Evolutionary conservation across 345 rosid genomes (phyloP).

Genomic region (Dipteronia sinensis): DNA sequence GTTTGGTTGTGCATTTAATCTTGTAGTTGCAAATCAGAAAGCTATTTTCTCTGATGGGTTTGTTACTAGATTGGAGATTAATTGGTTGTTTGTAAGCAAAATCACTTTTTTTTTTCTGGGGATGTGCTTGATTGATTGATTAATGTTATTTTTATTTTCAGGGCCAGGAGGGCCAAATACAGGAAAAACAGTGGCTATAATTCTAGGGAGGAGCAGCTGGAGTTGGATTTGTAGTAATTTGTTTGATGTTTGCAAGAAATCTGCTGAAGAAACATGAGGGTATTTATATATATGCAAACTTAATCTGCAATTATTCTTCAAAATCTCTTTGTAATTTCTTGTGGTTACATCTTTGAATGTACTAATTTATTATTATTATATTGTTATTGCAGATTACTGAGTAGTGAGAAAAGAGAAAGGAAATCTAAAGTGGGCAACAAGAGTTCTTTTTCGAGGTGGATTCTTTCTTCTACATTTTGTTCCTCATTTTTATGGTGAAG

Average conservation of each 20-base stretch:
- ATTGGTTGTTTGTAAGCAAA: too few relatives aligned
- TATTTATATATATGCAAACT: constrained; percentile 34
- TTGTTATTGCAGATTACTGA: constrained; percentile 24
- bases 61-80: neutral
- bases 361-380: neutral
- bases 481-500: constrained; percentile 17
- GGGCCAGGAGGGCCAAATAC: constrained; percentile 70
- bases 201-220: constrained; percentile 97
- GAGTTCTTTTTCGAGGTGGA: constrained; percentile 25
- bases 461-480: constrained; percentile 26
- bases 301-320: neutral
- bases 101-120: too few relatives aligned
- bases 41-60: neutral
- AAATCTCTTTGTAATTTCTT: neutral
- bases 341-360: constrained; percentile 3
- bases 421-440: constrained; percentile 11
- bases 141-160: neutral
- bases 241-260: constrained; percentile 74
- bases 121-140: too few relatives aligned
- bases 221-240: constrained; percentile 84
- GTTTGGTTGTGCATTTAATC: neutral
- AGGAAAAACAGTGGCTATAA: constrained; percentile 95
- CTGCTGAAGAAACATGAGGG: constrained; percentile 85
- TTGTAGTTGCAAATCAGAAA: neutral
- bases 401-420: constrained; percentile 3